These are phyloP conservation scores for Lactuca saligna DNA, from an alignment of 129 eudicot species.

Conservation along the genomic window DNA sequence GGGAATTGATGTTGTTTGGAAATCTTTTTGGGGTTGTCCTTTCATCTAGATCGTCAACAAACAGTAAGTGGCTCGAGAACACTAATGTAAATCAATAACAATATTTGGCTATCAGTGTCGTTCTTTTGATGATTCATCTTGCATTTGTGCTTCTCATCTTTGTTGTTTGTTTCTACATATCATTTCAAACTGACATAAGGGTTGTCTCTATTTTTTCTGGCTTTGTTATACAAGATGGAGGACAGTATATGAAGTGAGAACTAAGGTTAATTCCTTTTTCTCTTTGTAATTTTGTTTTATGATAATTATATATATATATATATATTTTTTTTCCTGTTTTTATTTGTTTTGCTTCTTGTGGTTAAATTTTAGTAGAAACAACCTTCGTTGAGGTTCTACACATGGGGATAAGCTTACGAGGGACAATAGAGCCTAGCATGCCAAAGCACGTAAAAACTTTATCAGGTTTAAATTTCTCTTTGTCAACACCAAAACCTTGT, in stretches of 20 bases:
- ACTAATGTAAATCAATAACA: too few species aligned
- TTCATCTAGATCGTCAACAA: too few species aligned
- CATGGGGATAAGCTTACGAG: conserved; percentile 30
- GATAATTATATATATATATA: not conserved
- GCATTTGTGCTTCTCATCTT: too few species aligned
- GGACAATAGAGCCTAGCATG: conserved; percentile 56
- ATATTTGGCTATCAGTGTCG: too few species aligned
- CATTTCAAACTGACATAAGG: not conserved
- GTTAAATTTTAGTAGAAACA: conserved; percentile 33
- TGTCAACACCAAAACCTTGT: conserved; percentile 45
- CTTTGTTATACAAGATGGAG: not conserved
- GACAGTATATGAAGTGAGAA: conserved; percentile 36
- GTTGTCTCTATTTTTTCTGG: not conserved
- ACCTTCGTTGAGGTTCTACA: conserved; percentile 28
- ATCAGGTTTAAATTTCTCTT: conserved; percentile 48
- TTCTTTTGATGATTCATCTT: too few species aligned
- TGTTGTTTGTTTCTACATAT: too few species aligned
- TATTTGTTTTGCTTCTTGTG: not conserved
- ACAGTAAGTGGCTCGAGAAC: too few species aligned
- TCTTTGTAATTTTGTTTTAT: not conserved
- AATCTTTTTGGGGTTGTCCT: too few species aligned
- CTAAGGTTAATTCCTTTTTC: not conserved
- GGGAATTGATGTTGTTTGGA: too few species aligned
- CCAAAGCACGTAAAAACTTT: conserved; percentile 47
- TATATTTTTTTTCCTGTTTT: too few species aligned